These are phyloP conservation scores for Aspergillus calidoustus DNA, from an alignment of 2,329 filamentous ascomycete species.

Conservation along the genomic window DNA sequence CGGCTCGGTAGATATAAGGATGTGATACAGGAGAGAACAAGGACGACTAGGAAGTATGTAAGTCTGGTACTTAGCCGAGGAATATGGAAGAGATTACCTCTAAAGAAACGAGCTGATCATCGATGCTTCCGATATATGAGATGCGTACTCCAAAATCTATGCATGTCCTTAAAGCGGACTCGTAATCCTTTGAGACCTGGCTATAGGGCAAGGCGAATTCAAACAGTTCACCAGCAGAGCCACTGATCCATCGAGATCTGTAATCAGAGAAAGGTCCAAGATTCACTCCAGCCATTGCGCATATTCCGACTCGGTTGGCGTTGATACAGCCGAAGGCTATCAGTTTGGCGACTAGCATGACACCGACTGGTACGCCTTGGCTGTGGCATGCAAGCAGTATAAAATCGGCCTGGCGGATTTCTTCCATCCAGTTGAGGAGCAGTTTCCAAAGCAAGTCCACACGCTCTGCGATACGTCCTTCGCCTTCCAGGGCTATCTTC, in stretches of 20 bases:
- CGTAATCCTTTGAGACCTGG: constrained; percentile 79
- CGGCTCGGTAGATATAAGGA: constrained; percentile 92
- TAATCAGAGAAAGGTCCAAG: constrained; percentile 92
- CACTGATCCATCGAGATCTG: constrained; percentile 85
- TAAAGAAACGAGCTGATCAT: constrained; percentile 93
- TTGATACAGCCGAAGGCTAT: constrained; percentile 87
- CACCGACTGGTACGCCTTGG: constrained; percentile 89
- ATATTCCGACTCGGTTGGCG: constrained; percentile 78
- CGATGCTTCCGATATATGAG: constrained; percentile 90
- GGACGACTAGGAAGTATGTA: constrained; percentile 62
- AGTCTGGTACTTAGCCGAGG: not conserved
- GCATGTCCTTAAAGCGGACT: constrained; percentile 72
- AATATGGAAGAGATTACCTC: constrained; percentile 61
- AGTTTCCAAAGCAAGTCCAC: constrained; percentile 94
- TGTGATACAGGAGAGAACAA: constrained; percentile 84
- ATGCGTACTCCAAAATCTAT: constrained; percentile 80
- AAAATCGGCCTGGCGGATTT: constrained; percentile 84
- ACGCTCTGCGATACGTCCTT: constrained; percentile 86
- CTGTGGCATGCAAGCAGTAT: constrained; percentile 93
- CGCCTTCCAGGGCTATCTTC: constrained; percentile 91
- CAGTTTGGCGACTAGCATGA: constrained; percentile 91
- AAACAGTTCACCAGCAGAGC: constrained; percentile 91
- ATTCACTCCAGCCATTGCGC: constrained; percentile 88
- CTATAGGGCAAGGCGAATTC: constrained; percentile 86
- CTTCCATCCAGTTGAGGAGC: constrained; percentile 91